Base-by-base conservation (phyloP, 768 basidiomycete genomes). In the Hypholoma fasciculare region DNA sequence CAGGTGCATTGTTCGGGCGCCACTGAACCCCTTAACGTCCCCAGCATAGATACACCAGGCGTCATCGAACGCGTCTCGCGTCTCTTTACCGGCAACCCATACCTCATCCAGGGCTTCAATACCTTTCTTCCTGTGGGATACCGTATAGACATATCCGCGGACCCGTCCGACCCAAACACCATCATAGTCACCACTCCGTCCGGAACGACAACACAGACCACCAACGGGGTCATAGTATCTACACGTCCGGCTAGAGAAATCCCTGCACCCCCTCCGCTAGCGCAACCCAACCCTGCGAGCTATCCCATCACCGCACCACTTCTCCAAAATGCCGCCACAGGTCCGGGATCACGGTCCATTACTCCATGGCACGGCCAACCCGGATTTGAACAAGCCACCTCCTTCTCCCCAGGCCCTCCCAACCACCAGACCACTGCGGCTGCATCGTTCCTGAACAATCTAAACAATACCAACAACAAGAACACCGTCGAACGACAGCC, bases 51-150 rank as follows among this genome's bases (percentile, higher is more conserved):
- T 76, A 98, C 96, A 0, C 96, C 96, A 8, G 95, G 95, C 52
- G 96, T 98, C 69, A 98, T 98, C 69, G 86, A 94, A 64, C 90
- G 96, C 56, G 96, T 98, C 54, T 96, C 95, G 7, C 84, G 82
- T 64, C 86, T 98, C 43, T 98, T 98, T 74, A 86, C 92, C 63
- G 93, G 93, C 7, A 92, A 96, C 72, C 92, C 90, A 5, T 69
- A 79, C 54, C 89, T 98, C 66, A 97, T 98, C 52, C 91, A 96
- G 72, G 96, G 96, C 19, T 98, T 98, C 85, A 98, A 98, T 75
- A 97, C 96, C 2, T 98, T 98, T 74, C 82, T 98, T 12, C 96
- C 96, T 4, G 82, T 89, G 48, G 96, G 96, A 30, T 98, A 97
- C 74, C 89, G 92, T 59, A 97, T 98, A 70, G 94, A 97, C 68